A percentile compares a stretch with the other conserved stretches of the same genome.
phyloP scores from a whole-genome alignment of 2,329 filamentous ascomycete species.

The Hirsutella minnesotensis region DNA sequence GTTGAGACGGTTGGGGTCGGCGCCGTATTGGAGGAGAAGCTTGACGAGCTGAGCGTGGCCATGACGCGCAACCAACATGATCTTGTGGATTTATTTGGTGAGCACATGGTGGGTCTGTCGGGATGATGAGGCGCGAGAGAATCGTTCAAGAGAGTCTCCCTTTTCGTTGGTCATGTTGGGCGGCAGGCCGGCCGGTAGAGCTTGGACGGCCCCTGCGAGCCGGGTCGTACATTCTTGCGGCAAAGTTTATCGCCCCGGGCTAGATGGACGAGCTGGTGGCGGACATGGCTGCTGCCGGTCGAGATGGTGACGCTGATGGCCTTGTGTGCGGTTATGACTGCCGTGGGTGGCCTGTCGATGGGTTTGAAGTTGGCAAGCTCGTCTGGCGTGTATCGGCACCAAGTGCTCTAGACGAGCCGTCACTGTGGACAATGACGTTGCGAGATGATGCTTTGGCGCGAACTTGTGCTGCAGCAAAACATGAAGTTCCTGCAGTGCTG shows the following conservation, averaged over 20 bases:
- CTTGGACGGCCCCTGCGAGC: conserved; percentile 51
- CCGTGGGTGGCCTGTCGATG: no score
- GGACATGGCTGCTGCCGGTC: background rate
- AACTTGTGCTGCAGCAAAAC: no score
- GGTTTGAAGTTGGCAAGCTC: no score
- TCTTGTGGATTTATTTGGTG: no score
- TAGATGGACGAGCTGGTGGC: background rate
- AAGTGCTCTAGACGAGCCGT: no score
- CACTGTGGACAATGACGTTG: no score
- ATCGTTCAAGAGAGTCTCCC: conserved; percentile 53
- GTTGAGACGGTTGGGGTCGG: conserved; percentile 57
- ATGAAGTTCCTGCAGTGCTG: no score
- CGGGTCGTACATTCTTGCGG: conserved; percentile 53
- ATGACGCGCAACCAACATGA: conserved; percentile 65
- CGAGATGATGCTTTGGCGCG: no score
- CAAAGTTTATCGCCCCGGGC: conserved; percentile 54
- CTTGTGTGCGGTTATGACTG: no score
- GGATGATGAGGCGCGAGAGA: background rate
- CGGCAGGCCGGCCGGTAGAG: conserved; percentile 53
- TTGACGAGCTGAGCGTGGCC: conserved; percentile 49
- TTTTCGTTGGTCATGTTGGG: conserved; percentile 62
- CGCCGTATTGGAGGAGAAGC: conserved; percentile 48
- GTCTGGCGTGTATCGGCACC: no score
- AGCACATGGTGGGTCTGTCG: no score
- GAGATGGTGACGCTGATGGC: background rate